phyloP scores from a whole-genome alignment of 78 protist species.

The Cavenderia fasciculata region DNA sequence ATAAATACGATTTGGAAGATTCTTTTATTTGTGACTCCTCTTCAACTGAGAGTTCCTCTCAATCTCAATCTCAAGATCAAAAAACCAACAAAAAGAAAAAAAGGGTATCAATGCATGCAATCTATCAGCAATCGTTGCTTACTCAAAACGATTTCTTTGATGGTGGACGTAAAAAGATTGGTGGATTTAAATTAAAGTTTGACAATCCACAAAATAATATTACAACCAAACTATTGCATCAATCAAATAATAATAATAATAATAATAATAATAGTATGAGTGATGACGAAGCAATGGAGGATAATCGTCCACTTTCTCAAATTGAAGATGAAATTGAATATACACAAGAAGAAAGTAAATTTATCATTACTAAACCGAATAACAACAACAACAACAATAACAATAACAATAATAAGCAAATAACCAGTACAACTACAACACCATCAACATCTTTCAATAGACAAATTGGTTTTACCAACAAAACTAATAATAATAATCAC shows the following conservation, averaged over 20 bases:
- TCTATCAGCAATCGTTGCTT: conserved; percentile 4
- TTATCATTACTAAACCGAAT: neutral
- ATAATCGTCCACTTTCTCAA: neutral
- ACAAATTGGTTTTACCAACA: too few species aligned
- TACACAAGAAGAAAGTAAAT: neutral
- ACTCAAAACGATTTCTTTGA: neutral
- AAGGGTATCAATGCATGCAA: neutral
- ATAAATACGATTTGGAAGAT: conserved; percentile 23
- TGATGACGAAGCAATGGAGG: conserved; percentile 1
- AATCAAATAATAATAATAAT: neutral
- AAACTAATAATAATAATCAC: too few species aligned
- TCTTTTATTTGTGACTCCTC: conserved; percentile 14
- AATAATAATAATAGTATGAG: neutral
- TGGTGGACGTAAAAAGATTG: neutral
- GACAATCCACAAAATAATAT: neutral
- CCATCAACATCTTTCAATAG: too few species aligned
- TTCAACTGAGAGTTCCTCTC: neutral
- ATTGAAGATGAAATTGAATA: neutral
- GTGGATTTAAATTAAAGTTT: too few species aligned
- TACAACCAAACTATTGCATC: neutral
- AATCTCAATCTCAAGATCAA: neutral
- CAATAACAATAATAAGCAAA: too few species aligned
- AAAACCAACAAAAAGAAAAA: neutral
- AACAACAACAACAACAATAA: neutral
- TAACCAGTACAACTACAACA: too few species aligned